Percentiles rank a stretch among this genome's conserved stretches.
phyloP scores from a whole-genome alignment of 1,284 basidiomycete genomes.

The Ganoderma boninense region DNA sequence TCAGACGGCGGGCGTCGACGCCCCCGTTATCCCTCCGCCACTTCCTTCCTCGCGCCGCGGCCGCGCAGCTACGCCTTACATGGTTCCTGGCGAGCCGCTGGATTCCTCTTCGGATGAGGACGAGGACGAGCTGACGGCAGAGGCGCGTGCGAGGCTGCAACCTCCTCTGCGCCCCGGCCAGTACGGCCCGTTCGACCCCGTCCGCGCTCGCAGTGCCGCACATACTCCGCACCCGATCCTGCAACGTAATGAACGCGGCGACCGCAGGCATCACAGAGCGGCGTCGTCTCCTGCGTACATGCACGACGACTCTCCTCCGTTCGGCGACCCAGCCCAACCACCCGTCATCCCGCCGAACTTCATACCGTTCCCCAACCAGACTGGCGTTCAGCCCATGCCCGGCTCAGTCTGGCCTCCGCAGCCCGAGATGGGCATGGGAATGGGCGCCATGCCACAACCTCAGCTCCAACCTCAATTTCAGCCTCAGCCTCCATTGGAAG shows the following conservation, averaged over 20 bases:
- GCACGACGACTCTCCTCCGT: conserved; percentile 14
- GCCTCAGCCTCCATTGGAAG: background rate
- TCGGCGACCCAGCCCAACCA: conserved; percentile 1
- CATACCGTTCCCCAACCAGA: conserved; percentile 4
- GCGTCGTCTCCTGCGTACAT: conserved; percentile 24
- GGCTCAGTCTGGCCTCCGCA: background rate
- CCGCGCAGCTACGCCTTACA: conserved; percentile 23
- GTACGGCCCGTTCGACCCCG: conserved; percentile 33
- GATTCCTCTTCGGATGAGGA: conserved; percentile 16
- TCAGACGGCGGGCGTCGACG: conserved; percentile 19
- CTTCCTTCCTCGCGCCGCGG: conserved; percentile 18
- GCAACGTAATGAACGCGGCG: background rate
- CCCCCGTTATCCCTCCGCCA: conserved; percentile 27
- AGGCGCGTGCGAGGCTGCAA: conserved; percentile 29
- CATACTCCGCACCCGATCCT: conserved; percentile 24
- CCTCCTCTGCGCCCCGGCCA: conserved; percentile 32
- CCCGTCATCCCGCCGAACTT: conserved; percentile 22
- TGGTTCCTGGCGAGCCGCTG: background rate
- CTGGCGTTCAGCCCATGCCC: conserved; percentile 3
- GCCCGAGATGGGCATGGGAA: background rate
- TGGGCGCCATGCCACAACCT: conserved; percentile 4
- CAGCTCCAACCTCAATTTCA: background rate
- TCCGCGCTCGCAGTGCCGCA: conserved; percentile 7
- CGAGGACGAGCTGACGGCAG: conserved; percentile 23
- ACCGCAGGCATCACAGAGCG: conserved; percentile 17